Conservation (phyloP, 2,329 filamentous ascomycete species). For the Diaporthe citri region DNA sequence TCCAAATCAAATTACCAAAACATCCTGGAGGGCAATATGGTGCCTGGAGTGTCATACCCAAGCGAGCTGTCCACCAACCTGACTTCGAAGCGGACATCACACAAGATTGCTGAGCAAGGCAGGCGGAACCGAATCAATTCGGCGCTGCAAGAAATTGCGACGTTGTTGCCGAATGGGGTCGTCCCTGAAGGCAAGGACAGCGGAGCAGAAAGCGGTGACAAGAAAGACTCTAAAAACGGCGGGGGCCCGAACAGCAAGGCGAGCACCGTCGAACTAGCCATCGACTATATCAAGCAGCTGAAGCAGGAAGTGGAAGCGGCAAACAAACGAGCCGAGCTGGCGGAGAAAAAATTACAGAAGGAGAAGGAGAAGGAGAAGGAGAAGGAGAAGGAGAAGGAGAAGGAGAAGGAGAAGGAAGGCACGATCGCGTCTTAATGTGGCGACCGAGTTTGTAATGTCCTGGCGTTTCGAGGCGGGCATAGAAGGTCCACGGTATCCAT, state of each 20-base stretch:
- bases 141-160: constrained; percentile 90
- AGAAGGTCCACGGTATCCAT: background rate
- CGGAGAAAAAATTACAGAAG: constrained; percentile 72
- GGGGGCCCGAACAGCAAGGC: constrained; percentile 87
- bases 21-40: constrained; percentile 90
- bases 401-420: background rate
- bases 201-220: constrained; percentile 60
- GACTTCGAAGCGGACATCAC: constrained; percentile 95
- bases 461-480: background rate
- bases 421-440: background rate
- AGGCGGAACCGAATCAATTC: constrained; percentile 95
- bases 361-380: constrained; percentile 24
- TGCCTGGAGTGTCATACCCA: constrained; percentile 91
- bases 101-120: constrained; percentile 98
- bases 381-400: constrained; percentile 28
- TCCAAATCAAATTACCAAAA: constrained; percentile 99
- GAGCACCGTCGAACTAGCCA: constrained; percentile 96
- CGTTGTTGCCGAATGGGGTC: constrained; percentile 73
- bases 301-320: constrained; percentile 79
- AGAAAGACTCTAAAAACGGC: constrained; percentile 54
- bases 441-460: background rate
- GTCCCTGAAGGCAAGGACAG: constrained; percentile 51
- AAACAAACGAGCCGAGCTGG: constrained; percentile 71
- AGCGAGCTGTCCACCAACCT: constrained; percentile 92
- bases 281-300: constrained; percentile 91